phyloP scores from a whole-genome alignment of 2,329 filamentous ascomycete species.

The Ramularia collo-cygni region DNA sequence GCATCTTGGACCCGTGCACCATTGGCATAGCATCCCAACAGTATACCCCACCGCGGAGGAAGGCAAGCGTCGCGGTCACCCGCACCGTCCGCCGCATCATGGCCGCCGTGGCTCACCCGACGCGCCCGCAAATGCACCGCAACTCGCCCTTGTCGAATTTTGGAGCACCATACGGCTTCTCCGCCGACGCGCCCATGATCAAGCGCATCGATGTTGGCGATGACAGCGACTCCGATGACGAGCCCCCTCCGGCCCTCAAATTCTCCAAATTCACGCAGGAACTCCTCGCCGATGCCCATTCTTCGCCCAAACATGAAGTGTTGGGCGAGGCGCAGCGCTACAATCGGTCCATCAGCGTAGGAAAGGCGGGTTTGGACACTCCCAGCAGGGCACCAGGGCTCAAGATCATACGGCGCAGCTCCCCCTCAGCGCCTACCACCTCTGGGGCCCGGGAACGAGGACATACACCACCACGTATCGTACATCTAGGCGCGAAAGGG shows the following conservation, averaged over 20 bases:
- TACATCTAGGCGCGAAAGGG: slow-evolving; percentile 27
- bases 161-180: slow-evolving; percentile 39
- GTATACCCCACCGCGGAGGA: slow-evolving; percentile 10
- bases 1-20: slow-evolving; percentile 11
- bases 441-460: slow-evolving; percentile 15
- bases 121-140: slow-evolving; percentile 31
- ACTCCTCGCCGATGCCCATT: slow-evolving; percentile 56
- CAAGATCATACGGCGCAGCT: slow-evolving; percentile 31
- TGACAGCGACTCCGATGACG: slow-evolving; percentile 84
- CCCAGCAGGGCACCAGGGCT: slow-evolving; percentile 31
- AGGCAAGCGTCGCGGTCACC: slow-evolving; percentile 15
- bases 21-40: slow-evolving; percentile 18
- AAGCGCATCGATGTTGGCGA: slow-evolving; percentile 58
- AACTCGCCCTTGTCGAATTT: slow-evolving; percentile 43
- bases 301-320: slow-evolving; percentile 43
- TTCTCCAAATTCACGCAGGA: slow-evolving; percentile 89
- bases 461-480: slow-evolving; percentile 30
- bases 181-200: slow-evolving; percentile 39
- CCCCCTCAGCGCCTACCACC: slow-evolving; percentile 22
- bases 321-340: slow-evolving; percentile 25
- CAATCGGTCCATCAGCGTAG: slow-evolving; percentile 23
- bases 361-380: slow-evolving; percentile 27
- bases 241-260: slow-evolving; percentile 82
- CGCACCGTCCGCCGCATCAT: slow-evolving; percentile 25
- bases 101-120: slow-evolving; percentile 29